Evolutionary conservation across 495 filamentous ascomycete genomes (phyloP).

Genomic region (Penicillium psychrofluorescens): DNA sequence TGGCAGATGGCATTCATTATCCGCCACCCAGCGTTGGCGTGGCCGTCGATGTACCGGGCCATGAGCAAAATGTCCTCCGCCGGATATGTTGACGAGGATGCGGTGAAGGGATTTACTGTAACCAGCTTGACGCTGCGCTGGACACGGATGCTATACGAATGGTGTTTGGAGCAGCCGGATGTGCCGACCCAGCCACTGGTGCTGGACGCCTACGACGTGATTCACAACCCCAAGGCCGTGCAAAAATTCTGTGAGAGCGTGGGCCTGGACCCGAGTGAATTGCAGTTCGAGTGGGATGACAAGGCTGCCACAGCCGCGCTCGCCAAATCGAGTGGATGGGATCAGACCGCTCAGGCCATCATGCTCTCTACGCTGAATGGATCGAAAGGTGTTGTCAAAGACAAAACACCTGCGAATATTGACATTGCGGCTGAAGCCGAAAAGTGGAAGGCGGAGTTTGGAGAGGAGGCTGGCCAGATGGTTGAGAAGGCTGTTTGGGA

Average conservation of each 20-base stretch:
- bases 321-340: neutral
- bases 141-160: slow-evolving; percentile 28
- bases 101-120: slow-evolving; percentile 5
- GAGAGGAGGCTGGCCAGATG: slow-evolving; percentile 9
- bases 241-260: slow-evolving; percentile 22
- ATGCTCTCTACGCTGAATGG: slow-evolving; percentile 26
- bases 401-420: slow-evolving; percentile 25
- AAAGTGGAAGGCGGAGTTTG: slow-evolving; percentile 9
- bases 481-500: slow-evolving; percentile 28
- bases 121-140: slow-evolving; percentile 26
- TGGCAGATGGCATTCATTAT: slow-evolving; percentile 34
- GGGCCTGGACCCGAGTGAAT: slow-evolving; percentile 23
- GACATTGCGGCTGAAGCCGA: slow-evolving; percentile 29
- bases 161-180: slow-evolving; percentile 16
- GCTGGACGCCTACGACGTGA: slow-evolving; percentile 42
- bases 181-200: slow-evolving; percentile 22
- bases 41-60: slow-evolving; percentile 30
- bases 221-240: slow-evolving; percentile 23
- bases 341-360: neutral
- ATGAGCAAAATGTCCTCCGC: slow-evolving; percentile 11
- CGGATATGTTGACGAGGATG: slow-evolving; percentile 7
- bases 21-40: slow-evolving; percentile 33
- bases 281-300: slow-evolving; percentile 32
- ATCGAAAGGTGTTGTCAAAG: slow-evolving; percentile 28
- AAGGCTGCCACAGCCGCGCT: slow-evolving; percentile 2